A percentile compares a stretch with the other conserved stretches of the same genome.
Conservation (phyloP, 331 rosid species). For the Quercus phellos region DNA sequence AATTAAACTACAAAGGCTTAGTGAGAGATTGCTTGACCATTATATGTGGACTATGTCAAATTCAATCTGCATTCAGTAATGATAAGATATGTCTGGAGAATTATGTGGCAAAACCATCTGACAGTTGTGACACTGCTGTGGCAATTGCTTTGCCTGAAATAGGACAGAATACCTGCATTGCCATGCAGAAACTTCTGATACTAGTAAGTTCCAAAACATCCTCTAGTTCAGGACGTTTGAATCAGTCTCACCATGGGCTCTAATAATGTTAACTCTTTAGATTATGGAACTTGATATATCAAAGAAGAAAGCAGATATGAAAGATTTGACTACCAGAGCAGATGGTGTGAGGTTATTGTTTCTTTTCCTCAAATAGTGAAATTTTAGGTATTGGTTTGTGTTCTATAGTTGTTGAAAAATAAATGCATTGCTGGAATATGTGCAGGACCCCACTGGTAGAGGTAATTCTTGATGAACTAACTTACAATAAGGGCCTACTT, state of each 20-base stretch:
- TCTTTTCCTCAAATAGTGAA: slow-evolving; percentile 5
- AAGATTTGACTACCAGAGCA: slow-evolving; percentile 62
- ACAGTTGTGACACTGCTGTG: slow-evolving; percentile 31
- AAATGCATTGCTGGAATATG: slow-evolving; percentile 17
- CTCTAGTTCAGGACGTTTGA: slow-evolving; percentile 12
- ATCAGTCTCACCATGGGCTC: slow-evolving; percentile 16
- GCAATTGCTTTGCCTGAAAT: slow-evolving; percentile 54
- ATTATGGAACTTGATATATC: slow-evolving; percentile 72
- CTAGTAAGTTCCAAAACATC: slow-evolving; percentile 43
- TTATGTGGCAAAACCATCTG: slow-evolving; percentile 28
- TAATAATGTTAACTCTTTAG: slow-evolving; percentile 45
- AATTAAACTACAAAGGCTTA: slow-evolving; percentile 56
- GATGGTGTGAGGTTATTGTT: slow-evolving; percentile 67
- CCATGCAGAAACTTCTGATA: slow-evolving; percentile 51
- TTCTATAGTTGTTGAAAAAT: neutral
- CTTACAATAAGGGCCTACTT: slow-evolving; percentile 50
- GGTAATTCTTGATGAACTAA: slow-evolving; percentile 72
- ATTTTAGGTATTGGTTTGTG: neutral
- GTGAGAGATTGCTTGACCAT: slow-evolving; percentile 58
- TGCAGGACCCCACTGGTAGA: slow-evolving; percentile 73
- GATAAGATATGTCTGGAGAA: slow-evolving; percentile 27
- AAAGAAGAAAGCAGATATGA: slow-evolving; percentile 60
- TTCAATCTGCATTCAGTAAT: slow-evolving; percentile 33
- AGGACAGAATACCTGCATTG: slow-evolving; percentile 46
- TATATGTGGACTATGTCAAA: slow-evolving; percentile 53